Conservation (phyloP, 2,329 filamentous ascomycete genomes). For the Rachicladosporium sp. region DNA sequence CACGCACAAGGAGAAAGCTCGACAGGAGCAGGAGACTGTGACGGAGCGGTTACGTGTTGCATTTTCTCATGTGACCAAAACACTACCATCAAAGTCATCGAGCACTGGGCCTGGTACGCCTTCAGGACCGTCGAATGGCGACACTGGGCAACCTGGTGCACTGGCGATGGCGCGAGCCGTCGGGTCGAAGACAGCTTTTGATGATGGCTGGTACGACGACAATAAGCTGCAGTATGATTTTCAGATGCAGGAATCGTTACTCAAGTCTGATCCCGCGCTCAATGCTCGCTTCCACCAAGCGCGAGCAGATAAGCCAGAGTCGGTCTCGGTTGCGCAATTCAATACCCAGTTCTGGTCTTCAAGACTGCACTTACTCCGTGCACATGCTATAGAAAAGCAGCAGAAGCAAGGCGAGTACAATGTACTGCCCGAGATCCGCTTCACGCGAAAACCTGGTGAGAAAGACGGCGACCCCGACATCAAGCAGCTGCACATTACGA, state of each 20-base stretch:
- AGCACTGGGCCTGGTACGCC: slow-evolving; percentile 9
- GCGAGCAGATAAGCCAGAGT: slow-evolving; percentile 68
- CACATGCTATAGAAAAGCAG: slow-evolving; percentile 76
- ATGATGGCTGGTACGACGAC: slow-evolving; percentile 68
- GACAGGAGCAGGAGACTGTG: slow-evolving; percentile 71
- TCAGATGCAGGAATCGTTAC: slow-evolving; percentile 73
- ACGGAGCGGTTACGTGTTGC: slow-evolving; percentile 69
- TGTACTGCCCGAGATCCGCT: slow-evolving; percentile 76
- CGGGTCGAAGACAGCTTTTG: slow-evolving; percentile 29
- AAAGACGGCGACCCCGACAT: slow-evolving; percentile 52
- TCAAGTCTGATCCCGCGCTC: slow-evolving; percentile 62
- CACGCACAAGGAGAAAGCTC: slow-evolving; percentile 61
- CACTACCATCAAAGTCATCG: not conserved
- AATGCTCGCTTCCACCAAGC: slow-evolving; percentile 81
- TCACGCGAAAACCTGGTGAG: slow-evolving; percentile 17
- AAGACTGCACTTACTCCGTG: slow-evolving; percentile 69
- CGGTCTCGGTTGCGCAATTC: slow-evolving; percentile 68
- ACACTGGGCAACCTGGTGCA: slow-evolving; percentile 44
- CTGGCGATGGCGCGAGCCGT: slow-evolving; percentile 69
- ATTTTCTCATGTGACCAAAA: slow-evolving; percentile 40
- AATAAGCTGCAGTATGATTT: slow-evolving; percentile 63
- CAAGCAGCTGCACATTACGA: slow-evolving; percentile 69
- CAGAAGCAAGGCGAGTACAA: slow-evolving; percentile 89
- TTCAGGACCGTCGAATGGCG: slow-evolving; percentile 11
- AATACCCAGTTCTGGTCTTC: slow-evolving; percentile 92